phyloP scores from a whole-genome alignment of 768 basidiomycete species.

The Rhizopogon roseolus region DNA sequence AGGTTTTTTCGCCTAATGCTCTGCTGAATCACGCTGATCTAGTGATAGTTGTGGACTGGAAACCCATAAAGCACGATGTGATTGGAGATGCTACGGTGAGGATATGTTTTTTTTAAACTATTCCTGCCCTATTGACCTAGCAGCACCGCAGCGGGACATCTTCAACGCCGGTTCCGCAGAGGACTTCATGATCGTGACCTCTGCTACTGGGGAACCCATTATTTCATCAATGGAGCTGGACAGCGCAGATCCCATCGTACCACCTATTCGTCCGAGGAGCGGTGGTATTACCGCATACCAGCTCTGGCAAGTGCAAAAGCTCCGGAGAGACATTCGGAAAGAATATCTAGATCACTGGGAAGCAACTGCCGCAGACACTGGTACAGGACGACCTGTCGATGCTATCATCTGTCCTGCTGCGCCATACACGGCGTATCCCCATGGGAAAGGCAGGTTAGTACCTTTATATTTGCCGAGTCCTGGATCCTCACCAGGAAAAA shows the following conservation, averaged over 20 bases:
- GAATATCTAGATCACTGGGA: slow-evolving; percentile 63
- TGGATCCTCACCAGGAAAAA: neutral
- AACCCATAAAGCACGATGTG: too few species aligned
- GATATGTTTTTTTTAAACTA: too few species aligned
- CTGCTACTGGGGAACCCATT: too few species aligned
- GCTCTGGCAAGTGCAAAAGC: slow-evolving; percentile 62
- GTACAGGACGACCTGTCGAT: slow-evolving; percentile 70
- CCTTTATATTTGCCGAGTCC: neutral
- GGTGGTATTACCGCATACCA: slow-evolving; percentile 45
- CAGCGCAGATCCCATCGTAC: slow-evolving; percentile 13
- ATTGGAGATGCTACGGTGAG: too few species aligned
- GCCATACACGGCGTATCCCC: slow-evolving; percentile 57
- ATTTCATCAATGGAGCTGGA: slow-evolving; percentile 32
- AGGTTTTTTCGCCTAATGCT: slow-evolving; percentile 32
- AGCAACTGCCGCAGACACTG: slow-evolving; percentile 42
- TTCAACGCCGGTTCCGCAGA: too few species aligned
- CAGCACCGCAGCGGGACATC: too few species aligned
- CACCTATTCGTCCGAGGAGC: slow-evolving; percentile 21
- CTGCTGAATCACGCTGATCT: too few species aligned
- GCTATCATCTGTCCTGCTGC: slow-evolving; percentile 66
- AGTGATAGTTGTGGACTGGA: too few species aligned
- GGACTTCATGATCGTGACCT: too few species aligned
- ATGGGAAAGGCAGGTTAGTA: slow-evolving; percentile 51
- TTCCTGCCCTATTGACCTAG: too few species aligned
- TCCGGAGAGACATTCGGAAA: slow-evolving; percentile 39